phyloP scores from a whole-genome alignment of 352 stramenopile genomes.

The Phytophthora melonis region DNA sequence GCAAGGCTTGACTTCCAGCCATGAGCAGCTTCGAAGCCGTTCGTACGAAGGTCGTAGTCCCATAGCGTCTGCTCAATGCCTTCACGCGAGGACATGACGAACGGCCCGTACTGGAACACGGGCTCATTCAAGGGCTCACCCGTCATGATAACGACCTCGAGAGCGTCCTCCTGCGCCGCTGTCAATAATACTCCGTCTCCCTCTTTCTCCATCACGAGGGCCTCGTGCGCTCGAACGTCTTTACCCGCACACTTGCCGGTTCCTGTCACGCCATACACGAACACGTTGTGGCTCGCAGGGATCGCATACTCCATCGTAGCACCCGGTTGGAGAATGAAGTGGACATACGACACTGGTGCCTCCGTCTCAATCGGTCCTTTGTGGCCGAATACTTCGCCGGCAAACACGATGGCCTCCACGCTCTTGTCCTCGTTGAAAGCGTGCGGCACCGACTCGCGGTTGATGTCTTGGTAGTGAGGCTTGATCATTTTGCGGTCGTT shows the following conservation, averaged over 20 bases:
- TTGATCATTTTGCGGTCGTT: constrained; percentile 43
- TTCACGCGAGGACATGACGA: constrained; percentile 66
- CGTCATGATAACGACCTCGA: constrained; percentile 63
- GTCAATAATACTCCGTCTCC: constrained; percentile 55
- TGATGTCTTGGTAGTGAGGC: constrained; percentile 54
- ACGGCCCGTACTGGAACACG: constrained; percentile 68
- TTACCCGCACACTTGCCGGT: constrained; percentile 18
- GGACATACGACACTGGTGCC: constrained; percentile 51
- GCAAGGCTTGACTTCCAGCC: constrained; percentile 42
- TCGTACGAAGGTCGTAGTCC: constrained; percentile 58
- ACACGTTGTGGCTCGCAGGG: constrained; percentile 43
- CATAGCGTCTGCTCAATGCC: constrained; percentile 60
- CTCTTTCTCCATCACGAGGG: constrained; percentile 51
- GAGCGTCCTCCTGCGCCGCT: constrained; percentile 16
- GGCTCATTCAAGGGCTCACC: constrained; percentile 64
- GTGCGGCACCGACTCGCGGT: constrained; percentile 37
- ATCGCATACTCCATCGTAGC: constrained; percentile 45
- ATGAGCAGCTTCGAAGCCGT: constrained; percentile 66
- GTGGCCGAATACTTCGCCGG: constrained; percentile 48
- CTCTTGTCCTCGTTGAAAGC: constrained; percentile 43
- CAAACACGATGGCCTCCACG: constrained; percentile 52
- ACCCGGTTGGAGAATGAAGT: constrained; percentile 43
- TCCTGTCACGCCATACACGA: constrained; percentile 42
- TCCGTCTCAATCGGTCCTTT: constrained; percentile 44
- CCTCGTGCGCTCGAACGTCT: constrained; percentile 39